Percentiles rank a stretch among this genome's conserved stretches.
Conservation (phyloP, 2,329 filamentous ascomycete genomes). For the Pyrenophora seminiperda region DNA sequence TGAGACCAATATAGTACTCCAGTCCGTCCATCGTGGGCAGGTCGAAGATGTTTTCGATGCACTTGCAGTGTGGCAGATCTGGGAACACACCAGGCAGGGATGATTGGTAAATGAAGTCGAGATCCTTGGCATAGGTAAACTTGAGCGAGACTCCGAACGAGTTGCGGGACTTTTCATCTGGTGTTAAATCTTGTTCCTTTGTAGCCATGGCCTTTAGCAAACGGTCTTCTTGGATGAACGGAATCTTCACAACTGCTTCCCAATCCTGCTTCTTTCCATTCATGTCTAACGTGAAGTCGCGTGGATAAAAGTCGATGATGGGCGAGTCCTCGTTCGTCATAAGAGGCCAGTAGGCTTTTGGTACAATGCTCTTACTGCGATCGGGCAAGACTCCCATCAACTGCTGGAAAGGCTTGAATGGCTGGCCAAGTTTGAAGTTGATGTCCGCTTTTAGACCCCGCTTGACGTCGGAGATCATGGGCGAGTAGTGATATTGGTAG, state of each 20-base stretch:
- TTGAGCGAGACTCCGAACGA: conserved; percentile 91
- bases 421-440: conserved; percentile 91
- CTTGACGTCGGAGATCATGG: conserved; percentile 94
- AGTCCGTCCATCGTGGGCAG: conserved; percentile 89
- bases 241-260: conserved; percentile 99
- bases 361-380: conserved; percentile 95
- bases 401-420: conserved; percentile 93
- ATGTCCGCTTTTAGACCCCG: conserved; percentile 86
- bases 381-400: conserved; percentile 98
- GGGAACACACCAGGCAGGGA: conserved; percentile 90
- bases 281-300: conserved; percentile 98
- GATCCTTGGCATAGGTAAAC: conserved; percentile 80
- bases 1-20: conserved; percentile 80
- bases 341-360: conserved; percentile 80
- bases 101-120: conserved; percentile 84
- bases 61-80: conserved; percentile 83
- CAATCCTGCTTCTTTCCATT: conserved; percentile 99
- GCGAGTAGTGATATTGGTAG: conserved; percentile 94
- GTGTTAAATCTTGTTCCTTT: conserved; percentile 76
- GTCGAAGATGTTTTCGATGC: conserved; percentile 95
- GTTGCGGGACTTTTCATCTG: conserved; percentile 81
- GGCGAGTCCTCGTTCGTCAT: conserved; percentile 92
- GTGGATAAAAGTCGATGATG: conserved; percentile 96
- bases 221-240: conserved; percentile 93
- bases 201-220: conserved; percentile 84